Evolutionary conservation across 2,329 filamentous ascomycete species (phyloP).

Genomic region (Aureobasidium sp.): DNA sequence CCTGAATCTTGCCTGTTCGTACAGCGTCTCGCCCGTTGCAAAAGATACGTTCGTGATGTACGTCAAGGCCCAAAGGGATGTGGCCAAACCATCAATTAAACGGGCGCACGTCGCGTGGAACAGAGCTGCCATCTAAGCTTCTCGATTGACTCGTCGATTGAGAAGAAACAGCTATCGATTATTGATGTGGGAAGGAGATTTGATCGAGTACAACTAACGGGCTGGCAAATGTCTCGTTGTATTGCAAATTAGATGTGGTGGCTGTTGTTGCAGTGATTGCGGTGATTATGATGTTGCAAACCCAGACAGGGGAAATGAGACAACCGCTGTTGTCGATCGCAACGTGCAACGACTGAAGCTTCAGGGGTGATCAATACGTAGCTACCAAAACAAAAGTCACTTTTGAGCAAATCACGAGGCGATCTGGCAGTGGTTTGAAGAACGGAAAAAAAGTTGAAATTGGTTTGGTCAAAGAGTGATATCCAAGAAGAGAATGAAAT

Average conservation of each 20-base stretch:
- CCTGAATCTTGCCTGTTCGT: too few relatives aligned
- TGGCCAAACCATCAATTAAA: too few relatives aligned
- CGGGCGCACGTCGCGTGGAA: too few relatives aligned
- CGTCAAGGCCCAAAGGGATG: background rate
- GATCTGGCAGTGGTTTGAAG: background rate
- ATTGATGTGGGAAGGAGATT: background rate
- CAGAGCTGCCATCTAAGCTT: background rate
- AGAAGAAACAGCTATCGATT: background rate
- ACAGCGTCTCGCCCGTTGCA: too few relatives aligned
- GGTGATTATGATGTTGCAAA: background rate
- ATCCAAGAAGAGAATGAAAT: slow-evolving; percentile 14
- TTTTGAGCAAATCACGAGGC: background rate
- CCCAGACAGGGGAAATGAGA: slow-evolving; percentile 5
- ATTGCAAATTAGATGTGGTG: background rate
- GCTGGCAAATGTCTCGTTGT: background rate
- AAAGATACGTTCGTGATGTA: background rate
- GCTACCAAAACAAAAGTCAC: slow-evolving; percentile 6
- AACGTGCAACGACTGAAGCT: background rate
- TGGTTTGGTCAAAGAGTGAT: slow-evolving; percentile 13
- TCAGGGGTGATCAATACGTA: background rate
- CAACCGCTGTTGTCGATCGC: background rate
- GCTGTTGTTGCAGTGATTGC: slow-evolving; percentile 9
- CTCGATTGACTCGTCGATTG: background rate
- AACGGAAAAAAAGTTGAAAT: background rate
- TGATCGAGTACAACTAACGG: too few relatives aligned